Conservation (phyloP, 192 early-diverging fungal genomes). For the Geranomyces michiganensis region DNA sequence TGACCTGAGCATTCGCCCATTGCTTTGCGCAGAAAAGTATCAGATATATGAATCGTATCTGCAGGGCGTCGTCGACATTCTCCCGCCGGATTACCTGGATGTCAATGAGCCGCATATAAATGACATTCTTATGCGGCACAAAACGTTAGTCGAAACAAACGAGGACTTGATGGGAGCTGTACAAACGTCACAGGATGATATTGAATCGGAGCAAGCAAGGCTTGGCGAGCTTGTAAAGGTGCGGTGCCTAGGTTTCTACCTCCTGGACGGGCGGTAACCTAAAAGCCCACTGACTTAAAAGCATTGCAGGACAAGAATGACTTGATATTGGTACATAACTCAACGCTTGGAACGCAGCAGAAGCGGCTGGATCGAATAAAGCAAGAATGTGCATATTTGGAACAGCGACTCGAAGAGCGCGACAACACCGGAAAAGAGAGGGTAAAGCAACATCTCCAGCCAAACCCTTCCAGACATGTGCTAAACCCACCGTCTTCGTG, state of each 20-base stretch:
- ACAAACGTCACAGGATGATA: constrained; percentile 50
- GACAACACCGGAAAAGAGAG: constrained; percentile 60
- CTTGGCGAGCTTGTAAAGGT: constrained; percentile 56
- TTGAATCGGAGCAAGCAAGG: constrained; percentile 46
- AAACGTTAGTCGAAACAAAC: constrained; percentile 63
- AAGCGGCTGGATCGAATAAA: constrained; percentile 58
- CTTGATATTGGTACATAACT: constrained; percentile 62
- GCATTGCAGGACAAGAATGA: constrained; percentile 60
- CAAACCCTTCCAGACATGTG: not conserved
- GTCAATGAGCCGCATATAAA: constrained; percentile 67
- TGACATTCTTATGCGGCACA: constrained; percentile 64
- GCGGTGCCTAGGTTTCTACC: too few relatives aligned
- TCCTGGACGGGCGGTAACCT: too few relatives aligned
- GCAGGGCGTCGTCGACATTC: constrained; percentile 58
- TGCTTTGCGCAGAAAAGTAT: constrained; percentile 48
- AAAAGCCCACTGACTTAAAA: too few relatives aligned
- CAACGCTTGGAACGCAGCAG: constrained; percentile 57
- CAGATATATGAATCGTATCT: constrained; percentile 61
- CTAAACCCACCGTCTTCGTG: not conserved
- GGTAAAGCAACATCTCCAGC: constrained; percentile 29
- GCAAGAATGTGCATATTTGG: constrained; percentile 54
- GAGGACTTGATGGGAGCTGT: constrained; percentile 53
- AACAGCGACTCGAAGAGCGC: constrained; percentile 53
- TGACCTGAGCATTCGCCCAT: too few relatives aligned
- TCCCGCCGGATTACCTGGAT: constrained; percentile 65